phyloP scores from a whole-genome alignment of 208 protist species.

The Leishmania guyanensis region DNA sequence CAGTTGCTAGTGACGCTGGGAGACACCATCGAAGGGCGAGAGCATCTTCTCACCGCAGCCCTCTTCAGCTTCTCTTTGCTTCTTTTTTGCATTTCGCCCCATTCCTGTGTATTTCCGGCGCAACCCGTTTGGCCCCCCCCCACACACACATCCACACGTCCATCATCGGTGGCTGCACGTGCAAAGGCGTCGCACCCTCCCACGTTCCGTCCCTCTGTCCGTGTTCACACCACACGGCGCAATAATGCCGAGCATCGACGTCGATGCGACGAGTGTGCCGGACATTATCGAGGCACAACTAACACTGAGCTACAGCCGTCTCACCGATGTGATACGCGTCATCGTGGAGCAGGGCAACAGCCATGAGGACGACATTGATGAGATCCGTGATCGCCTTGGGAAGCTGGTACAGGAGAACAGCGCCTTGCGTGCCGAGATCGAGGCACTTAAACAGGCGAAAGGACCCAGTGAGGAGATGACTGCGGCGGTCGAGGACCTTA shows the following conservation, averaged over 20 bases:
- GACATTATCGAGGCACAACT: constrained; percentile 93
- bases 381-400: constrained; percentile 51
- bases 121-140: neutral
- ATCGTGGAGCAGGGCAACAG: constrained; percentile 87
- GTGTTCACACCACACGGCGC: neutral
- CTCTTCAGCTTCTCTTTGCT: neutral
- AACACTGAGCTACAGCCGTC: constrained; percentile 87
- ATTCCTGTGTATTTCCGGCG: constrained; percentile 2
- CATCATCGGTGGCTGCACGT: neutral
- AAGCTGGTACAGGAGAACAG: constrained; percentile 60
- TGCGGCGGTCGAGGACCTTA: constrained; percentile 12
- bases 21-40: neutral
- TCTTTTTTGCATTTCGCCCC: neutral
- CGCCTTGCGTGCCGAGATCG: constrained; percentile 44
- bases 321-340: constrained; percentile 74
- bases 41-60: neutral
- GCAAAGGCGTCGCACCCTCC: neutral
- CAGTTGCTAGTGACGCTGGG: neutral
- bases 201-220: neutral
- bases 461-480: constrained; percentile 9
- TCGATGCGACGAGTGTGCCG: constrained; percentile 74
- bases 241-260: constrained; percentile 68
- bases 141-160: neutral
- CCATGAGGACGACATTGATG: constrained; percentile 79
- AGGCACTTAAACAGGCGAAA: constrained; percentile 40